Evolutionary conservation across 371 early-diverging fungal species (phyloP).

Genomic region (Rhizopus delemar): DNA sequence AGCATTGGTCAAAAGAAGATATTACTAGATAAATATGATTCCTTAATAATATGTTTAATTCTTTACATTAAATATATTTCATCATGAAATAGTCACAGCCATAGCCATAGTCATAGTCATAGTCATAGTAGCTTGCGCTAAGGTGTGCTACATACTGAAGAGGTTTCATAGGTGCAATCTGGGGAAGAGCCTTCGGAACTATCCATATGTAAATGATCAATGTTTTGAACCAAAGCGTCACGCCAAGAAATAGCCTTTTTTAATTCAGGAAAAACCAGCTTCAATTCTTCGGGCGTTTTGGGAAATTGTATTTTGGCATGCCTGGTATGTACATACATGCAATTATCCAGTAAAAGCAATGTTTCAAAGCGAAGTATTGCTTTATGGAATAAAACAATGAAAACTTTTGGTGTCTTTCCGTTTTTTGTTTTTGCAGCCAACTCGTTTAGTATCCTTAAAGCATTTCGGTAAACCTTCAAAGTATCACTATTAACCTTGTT

Average conservation of each 20-base stretch:
- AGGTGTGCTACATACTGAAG: conserved; percentile 1
- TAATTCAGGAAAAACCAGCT: not conserved
- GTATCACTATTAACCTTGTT: conserved; percentile 1
- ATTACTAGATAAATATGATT: too few relatives aligned
- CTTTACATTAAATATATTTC: too few relatives aligned
- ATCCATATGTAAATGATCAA: not conserved
- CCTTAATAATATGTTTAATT: too few relatives aligned
- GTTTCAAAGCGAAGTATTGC: not conserved
- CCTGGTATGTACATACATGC: not conserved
- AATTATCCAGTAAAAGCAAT: not conserved
- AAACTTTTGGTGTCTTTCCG: too few relatives aligned
- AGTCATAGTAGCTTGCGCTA: not conserved
- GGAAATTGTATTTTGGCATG: not conserved
- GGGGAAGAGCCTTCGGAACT: not conserved
- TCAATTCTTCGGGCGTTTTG: conserved; percentile 4
- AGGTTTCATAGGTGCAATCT: not conserved
- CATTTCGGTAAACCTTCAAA: not conserved
- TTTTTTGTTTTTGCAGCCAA: too few relatives aligned
- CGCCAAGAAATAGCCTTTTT: conserved; percentile 2
- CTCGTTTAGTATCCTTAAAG: too few relatives aligned
- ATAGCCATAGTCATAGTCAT: not conserved
- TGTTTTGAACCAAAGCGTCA: not conserved
- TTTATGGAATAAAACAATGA: too few relatives aligned
- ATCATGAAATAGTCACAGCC: too few relatives aligned
- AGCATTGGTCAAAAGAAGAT: too few relatives aligned